phyloP scores from a whole-genome alignment of 2,329 filamentous ascomycete genomes.

The Colletotrichum eleusines region DNA sequence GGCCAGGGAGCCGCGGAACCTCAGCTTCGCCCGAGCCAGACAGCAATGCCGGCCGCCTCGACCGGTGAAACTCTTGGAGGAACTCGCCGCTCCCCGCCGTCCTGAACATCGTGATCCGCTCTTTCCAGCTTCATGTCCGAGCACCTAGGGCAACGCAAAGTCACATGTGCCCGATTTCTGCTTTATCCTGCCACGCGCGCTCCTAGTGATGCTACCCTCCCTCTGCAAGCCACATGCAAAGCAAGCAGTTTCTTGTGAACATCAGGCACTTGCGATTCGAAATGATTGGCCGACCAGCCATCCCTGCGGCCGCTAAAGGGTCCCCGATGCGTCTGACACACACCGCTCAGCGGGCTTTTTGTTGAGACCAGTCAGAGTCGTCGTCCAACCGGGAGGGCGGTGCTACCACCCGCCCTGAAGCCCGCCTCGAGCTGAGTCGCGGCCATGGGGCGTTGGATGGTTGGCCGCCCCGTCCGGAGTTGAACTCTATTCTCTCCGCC shows the following conservation, averaged over 20 bases:
- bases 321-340: conserved; percentile 41
- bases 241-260: conserved; percentile 33
- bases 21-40: conserved; percentile 28
- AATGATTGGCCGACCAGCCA: conserved; percentile 12
- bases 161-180: conserved; percentile 35
- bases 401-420: conserved; percentile 23
- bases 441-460: not conserved
- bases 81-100: conserved; percentile 11
- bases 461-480: conserved; percentile 11
- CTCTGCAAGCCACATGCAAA: conserved; percentile 42
- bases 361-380: conserved; percentile 35
- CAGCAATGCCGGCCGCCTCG: conserved; percentile 5
- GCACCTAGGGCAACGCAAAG: conserved; percentile 7
- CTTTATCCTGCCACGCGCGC: conserved; percentile 30
- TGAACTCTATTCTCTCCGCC: not conserved
- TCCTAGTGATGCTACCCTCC: conserved; percentile 33
- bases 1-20: conserved; percentile 19
- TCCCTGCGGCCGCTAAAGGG: conserved; percentile 36
- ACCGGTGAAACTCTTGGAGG: conserved; percentile 25
- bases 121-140: conserved; percentile 14
- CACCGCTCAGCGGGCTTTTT: conserved; percentile 39
- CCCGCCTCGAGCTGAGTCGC: conserved; percentile 14
- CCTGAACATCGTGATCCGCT: conserved; percentile 4
- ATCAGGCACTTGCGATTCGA: not conserved
- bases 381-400: conserved; percentile 10